Evolutionary conservation across 768 basidiomycete genomes (phyloP).

Genomic region (Kwoniella sp.): DNA sequence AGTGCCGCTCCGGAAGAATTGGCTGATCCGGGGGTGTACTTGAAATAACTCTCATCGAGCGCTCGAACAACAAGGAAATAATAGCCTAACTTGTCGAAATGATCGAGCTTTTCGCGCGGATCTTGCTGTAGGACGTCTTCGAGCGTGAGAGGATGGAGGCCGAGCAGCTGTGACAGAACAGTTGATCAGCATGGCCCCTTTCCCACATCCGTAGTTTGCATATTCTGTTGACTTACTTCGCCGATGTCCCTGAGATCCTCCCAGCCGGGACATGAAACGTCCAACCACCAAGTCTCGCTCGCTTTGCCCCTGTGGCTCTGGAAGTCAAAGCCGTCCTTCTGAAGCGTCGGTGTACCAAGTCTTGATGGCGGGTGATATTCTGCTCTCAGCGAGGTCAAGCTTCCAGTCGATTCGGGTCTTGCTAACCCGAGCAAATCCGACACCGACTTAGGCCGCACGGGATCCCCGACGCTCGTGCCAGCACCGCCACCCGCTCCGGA

Average conservation of each 20-base stretch:
- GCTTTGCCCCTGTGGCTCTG: slow-evolving; percentile 15
- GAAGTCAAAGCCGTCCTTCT: slow-evolving; percentile 7
- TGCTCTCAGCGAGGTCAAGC: slow-evolving; percentile 22
- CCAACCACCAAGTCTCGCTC: slow-evolving; percentile 76
- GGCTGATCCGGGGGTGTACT: slow-evolving; percentile 54
- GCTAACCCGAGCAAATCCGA: slow-evolving; percentile 50
- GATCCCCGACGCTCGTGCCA: not conserved
- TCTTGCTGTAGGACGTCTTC: slow-evolving; percentile 93
- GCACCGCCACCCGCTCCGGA: not conserved
- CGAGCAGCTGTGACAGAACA: slow-evolving; percentile 67
- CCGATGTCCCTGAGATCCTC: slow-evolving; percentile 83
- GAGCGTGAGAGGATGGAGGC: slow-evolving; percentile 86
- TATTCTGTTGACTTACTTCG: slow-evolving; percentile 62
- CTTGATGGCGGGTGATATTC: slow-evolving; percentile 13
- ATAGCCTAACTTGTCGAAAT: slow-evolving; percentile 84
- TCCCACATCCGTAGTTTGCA: not conserved
- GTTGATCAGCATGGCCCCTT: not conserved
- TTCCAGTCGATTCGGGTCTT: slow-evolving; percentile 25
- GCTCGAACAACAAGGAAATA: slow-evolving; percentile 87
- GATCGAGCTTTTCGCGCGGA: slow-evolving; percentile 85
- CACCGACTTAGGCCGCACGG: slow-evolving; percentile 48
- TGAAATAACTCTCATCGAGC: slow-evolving; percentile 65
- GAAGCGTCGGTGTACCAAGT: slow-evolving; percentile 10
- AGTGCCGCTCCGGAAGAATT: slow-evolving; percentile 15
- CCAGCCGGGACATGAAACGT: slow-evolving; percentile 83